Base-by-base conservation (phyloP, 2,329 filamentous ascomycete genomes). In the Colletotrichum euphorbiae region DNA sequence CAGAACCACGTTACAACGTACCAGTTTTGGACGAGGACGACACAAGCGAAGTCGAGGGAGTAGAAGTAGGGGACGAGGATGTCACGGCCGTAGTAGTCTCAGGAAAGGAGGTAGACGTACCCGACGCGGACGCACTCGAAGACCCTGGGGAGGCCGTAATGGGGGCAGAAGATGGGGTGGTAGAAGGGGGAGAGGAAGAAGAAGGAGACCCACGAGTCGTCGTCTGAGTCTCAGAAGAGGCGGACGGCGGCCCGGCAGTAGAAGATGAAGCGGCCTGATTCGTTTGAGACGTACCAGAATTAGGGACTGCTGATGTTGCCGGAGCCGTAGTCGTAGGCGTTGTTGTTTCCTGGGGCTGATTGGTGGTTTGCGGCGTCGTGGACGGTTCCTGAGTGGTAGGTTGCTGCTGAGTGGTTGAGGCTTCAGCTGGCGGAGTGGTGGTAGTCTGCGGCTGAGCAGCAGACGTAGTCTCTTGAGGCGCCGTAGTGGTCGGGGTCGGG, bases 211-310 rank as follows among this genome's bases (percentile, higher is more conserved):
- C 69, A 70, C 67, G 61, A 52, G 65, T 67, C 55, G 70, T 63
- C 54, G 46, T 52, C 62, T 59, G 62, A 64, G 56, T 61, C 63
- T 70, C 70, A 54, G 67, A 50, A 63, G 70, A 55, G 62, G 54
- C 72, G 31, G 73, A 66, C 36, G 73, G 80, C 75, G 72, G 76
- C 56, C 50, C 67, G 77, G 73, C 77, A 74, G 73, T 65, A 64
- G 72, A 69, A 72, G 73, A 72, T 66, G 73, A 72, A 69, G 71
- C 62, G 52, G 65, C 68, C 57, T 62, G 51, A 61, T 66, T 56
- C 51, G 70, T 59, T 62, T 66, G 63, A 50, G 68, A 71, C 70
- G 70, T 71, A 71, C 70, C 70, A 71, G 75, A 71, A 72, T 74
- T 73, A 71, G 74, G 67, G 71, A 73, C 73, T 74, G 74, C 71